Evolutionary conservation across 352 stramenopile genomes (phyloP), one percentile per base, ranked within the genome.

Genomic region (Phytophthora agathidicida): DNA sequence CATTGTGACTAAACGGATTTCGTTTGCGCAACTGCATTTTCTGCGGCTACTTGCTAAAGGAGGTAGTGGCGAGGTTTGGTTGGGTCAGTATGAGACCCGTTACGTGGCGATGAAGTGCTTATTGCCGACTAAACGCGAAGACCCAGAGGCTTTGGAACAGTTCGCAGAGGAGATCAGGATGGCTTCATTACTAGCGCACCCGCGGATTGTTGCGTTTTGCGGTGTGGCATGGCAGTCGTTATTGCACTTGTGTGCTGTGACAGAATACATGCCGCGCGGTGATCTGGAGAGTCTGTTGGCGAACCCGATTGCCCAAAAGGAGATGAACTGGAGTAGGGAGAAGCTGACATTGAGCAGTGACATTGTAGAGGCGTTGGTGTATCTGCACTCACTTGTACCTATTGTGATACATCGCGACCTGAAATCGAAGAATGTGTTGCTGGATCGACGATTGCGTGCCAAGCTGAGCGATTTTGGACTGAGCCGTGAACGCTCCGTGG

Each of bases 151-250:
- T 7, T 75, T 92, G 28, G 84, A 94, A 62, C 76, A 82, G 46
- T 96, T 96, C 44, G 73, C 75, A 0, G 83, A 93, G 50, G 88
- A 96, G 63, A 88, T 96, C 30, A 72, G 86, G 3, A 78, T 96
- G 49, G 81, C 89, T 1, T 89, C 83, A 1, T 60, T 86, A 27
- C 68, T 95, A 31, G 70, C 91, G 24, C 86, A 96, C 49, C 83
- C 88, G 13, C 71, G 83, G 8, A 96, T 96, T 47, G 85, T 96
- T 10, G 66, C 73, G 3, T 94, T 96, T 59, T 83, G 82, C 24
- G 88, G 88, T 9, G 78, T 93, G 14, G 84, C 80, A 9, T 94
- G 85, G 85, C 78, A 93, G 58, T 90, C 77, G 32, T 63, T 93
- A 22, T 36, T 80, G 30, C 85, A 94, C 35, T 37, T 94, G 17